Percentiles rank a stretch among this genome's conserved stretches.
phyloP scores from a whole-genome alignment of 1,284 basidiomycete genomes.

The Tylopilus orsonianus region DNA sequence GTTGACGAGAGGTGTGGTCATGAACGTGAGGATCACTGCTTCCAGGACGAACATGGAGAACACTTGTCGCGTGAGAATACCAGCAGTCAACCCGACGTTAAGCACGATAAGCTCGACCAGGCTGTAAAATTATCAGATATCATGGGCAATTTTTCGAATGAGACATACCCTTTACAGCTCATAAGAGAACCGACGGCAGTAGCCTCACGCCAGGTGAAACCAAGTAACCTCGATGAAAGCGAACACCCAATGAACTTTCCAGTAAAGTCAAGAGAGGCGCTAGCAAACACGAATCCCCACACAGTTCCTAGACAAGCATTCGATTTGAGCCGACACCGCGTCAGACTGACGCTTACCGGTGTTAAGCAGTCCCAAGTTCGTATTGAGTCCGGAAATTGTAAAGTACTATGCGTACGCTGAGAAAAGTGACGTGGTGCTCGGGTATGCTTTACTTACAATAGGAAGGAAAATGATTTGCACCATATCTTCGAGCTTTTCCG shows the following conservation, averaged over 20 bases:
- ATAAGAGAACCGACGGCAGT: constrained; percentile 88
- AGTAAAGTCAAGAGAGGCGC: constrained; percentile 77
- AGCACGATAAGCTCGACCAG: constrained; percentile 91
- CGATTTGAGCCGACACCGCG: neutral
- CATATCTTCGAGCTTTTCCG: constrained; percentile 84
- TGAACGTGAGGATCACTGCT: constrained; percentile 83
- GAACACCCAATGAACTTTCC: constrained; percentile 83
- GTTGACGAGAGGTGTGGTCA: constrained; percentile 84
- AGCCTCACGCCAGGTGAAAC: constrained; percentile 79
- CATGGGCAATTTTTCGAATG: neutral
- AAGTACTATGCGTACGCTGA: constrained; percentile 61
- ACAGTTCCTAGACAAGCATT: constrained; percentile 57
- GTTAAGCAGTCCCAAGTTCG: constrained; percentile 80
- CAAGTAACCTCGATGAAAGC: constrained; percentile 62
- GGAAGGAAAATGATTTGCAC: constrained; percentile 83
- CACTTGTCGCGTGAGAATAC: constrained; percentile 73
- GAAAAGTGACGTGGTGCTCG: too few species aligned
- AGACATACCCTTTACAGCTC: constrained; percentile 87
- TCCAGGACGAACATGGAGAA: constrained; percentile 93
- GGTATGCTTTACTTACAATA: constrained; percentile 62
- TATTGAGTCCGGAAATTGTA: constrained; percentile 83
- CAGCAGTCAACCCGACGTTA: constrained; percentile 86
- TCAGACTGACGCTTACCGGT: constrained; percentile 42
- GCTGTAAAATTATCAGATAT: constrained; percentile 39
- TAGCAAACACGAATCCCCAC: constrained; percentile 87